Percentiles rank a stretch among this genome's conserved stretches.
phyloP scores from a whole-genome alignment of 768 basidiomycete species.

The Suillus fuscotomentosus region DNA sequence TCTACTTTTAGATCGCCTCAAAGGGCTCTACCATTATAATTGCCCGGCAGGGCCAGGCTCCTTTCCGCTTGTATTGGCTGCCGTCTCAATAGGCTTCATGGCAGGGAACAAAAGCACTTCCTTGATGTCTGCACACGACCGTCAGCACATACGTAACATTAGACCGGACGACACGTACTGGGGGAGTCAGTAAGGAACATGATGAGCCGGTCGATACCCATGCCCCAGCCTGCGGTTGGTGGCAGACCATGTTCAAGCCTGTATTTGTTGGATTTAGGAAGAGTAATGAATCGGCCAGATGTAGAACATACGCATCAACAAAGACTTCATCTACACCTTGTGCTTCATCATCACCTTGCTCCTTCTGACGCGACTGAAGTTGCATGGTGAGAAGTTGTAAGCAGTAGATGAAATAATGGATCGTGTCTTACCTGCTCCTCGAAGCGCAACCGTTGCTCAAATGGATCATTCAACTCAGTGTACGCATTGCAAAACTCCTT shows the following conservation, averaged over 20 bases:
- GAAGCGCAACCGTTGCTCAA: slow-evolving; percentile 92
- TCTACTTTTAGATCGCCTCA: slow-evolving; percentile 4
- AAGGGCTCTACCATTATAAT: background rate
- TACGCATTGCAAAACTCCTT: slow-evolving; percentile 99
- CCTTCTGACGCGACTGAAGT: slow-evolving; percentile 80
- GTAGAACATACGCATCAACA: slow-evolving; percentile 77
- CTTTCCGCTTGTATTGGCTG: slow-evolving; percentile 33
- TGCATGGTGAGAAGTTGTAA: slow-evolving; percentile 1
- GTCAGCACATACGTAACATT: slow-evolving; percentile 8
- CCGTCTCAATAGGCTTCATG: slow-evolving; percentile 81
- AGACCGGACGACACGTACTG: slow-evolving; percentile 48
- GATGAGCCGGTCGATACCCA: slow-evolving; percentile 93
- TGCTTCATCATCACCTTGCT: slow-evolving; percentile 95
- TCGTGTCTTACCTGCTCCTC: slow-evolving; percentile 73
- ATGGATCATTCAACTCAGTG: slow-evolving; percentile 99
- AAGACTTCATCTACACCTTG: slow-evolving; percentile 97
- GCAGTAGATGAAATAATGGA: background rate
- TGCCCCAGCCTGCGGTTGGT: slow-evolving; percentile 96
- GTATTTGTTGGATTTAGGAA: background rate
- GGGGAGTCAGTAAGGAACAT: slow-evolving; percentile 99
- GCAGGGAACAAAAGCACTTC: slow-evolving; percentile 96
- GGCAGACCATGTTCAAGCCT: slow-evolving; percentile 97
- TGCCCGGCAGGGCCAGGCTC: slow-evolving; percentile 29
- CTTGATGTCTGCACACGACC: slow-evolving; percentile 75
- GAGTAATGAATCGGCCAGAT: slow-evolving; percentile 1